Base-by-base conservation (phyloP, 1,284 basidiomycete species). In the Ustilago xerochloae region DNA sequence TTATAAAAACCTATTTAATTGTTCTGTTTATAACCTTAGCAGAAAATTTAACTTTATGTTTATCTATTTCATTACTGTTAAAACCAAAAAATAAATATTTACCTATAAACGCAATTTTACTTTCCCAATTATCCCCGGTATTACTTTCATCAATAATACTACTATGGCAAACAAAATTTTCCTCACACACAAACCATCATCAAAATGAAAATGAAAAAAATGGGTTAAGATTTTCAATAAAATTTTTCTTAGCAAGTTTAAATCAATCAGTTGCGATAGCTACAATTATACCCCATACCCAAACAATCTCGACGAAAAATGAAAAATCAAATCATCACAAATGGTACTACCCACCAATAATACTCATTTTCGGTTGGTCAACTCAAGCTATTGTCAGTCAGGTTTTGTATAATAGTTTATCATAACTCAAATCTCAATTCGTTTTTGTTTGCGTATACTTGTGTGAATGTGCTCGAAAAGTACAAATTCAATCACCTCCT, bases 71-170 rank as follows among this genome's bases (percentile, higher is more conserved):
- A 1, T 6, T 54, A 1, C 28, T 62, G 24, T n/a, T n/a, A n/a
- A n/a, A n/a, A n/a, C n/a, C n/a, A n/a, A n/a, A n/a, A n/a, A n/a
- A n/a, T n/a, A n/a, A n/a, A n/a, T n/a, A n/a, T n/a, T n/a, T 93
- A 35, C 89, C 94, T 35, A 90, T 92, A 1, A 87, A 95, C 16
- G 91, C 91, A 4, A 86, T 95, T 4, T 87, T 95, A 66, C 94
- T 94, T 82, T 93, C 93, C 0, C 93, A 93, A 1, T 86, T 95
- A 33, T 91, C 92, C 2, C 95, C 95, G 74, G 88, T 93, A 9
- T 91, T 94, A 81, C 88, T 96, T 4, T 89, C 94, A 22, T 89
- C 93, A 70, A 86, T 93, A 16, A 88, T 96, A 16, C 90, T 92
- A 0, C 90, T 96, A 66, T 96, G 93, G 93, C 88, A 88, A 28